Base-by-base conservation (phyloP, 2,329 filamentous ascomycete genomes). In the Fusarium sp. region DNA sequence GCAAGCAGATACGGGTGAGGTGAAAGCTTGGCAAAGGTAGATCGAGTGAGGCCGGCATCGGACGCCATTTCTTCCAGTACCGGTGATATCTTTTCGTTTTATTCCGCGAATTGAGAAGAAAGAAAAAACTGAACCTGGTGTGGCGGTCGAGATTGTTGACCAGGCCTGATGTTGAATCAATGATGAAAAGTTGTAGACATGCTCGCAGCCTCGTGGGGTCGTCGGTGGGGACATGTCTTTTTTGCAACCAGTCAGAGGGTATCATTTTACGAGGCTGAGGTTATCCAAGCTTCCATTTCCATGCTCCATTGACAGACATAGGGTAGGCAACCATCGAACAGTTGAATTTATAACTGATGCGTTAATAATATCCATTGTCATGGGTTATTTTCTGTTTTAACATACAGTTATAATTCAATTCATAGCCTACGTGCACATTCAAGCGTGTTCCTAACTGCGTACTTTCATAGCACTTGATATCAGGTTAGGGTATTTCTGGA, bases 1-100 rank as follows among this genome's bases (percentile, higher is more conserved):
- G 94, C 93, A 77, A 97, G 91, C 66, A 98, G 90, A 82, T 93
- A 98, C 11, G 93, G 91, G 72, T 93, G 91, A 7, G 96, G 94
- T 37, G 93, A 93, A 77, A 98, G 90, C 76, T 94, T 94, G 62
- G 94, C 93, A 80, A 97, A 97, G 74, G 93, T 90, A 72, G 91
- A 83, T 76, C 91, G 82, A 45, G 85, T 81, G 58, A 88, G 80
- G 55, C 84, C 84, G 42, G 75, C 67, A 6, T 74, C 67, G 19
- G 78, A 65, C 14, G 80, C 74, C 79, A 80, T 79, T 13, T 41
- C 45, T 21, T 11, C 21, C 8, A 4, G 13, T 23, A 8, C 3
- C 10, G 2, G 13, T 23, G 13, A 10, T 8, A 6, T 37, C 16
- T 30, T 19, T 41, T 9, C 8, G 21, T 12, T 23, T 23, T 19